phyloP scores from a whole-genome alignment of 176 grass and related monocot genomes.

The Raddia guianensis region DNA sequence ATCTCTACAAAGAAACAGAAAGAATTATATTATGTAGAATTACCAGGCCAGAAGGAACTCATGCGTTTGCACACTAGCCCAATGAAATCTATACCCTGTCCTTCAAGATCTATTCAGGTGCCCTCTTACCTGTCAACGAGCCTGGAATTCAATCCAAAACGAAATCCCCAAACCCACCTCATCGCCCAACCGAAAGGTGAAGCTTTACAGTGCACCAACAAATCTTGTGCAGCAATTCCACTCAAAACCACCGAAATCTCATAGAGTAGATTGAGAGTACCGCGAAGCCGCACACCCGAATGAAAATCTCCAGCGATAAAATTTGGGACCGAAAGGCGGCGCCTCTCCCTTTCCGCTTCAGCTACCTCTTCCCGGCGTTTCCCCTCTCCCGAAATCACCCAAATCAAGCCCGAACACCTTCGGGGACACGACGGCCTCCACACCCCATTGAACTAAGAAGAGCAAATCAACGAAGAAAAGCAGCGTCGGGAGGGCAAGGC shows the following conservation, averaged over 20 bases:
- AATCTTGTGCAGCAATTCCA: not conserved
- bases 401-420: not conserved
- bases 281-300: not conserved
- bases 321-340: constrained; percentile 2
- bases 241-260: not conserved
- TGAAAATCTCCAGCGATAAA: not conserved
- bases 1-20: not conserved
- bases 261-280: not conserved
- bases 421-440: too few relatives aligned
- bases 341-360: not conserved
- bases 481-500: not conserved
- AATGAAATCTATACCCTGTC: not conserved
- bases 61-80: not conserved
- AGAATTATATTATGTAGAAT: not conserved
- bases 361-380: not conserved
- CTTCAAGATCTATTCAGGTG: constrained; percentile 10
- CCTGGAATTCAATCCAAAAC: not conserved
- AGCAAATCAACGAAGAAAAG: constrained; percentile 7
- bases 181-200: not conserved
- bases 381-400: not conserved
- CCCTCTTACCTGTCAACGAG: not conserved
- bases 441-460: constrained; percentile 1
- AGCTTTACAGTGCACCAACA: not conserved
- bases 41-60: not conserved
- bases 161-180: not conserved